phyloP scores from a whole-genome alignment of 176 grass and related monocot species.

The Oryza nivara region DNA sequence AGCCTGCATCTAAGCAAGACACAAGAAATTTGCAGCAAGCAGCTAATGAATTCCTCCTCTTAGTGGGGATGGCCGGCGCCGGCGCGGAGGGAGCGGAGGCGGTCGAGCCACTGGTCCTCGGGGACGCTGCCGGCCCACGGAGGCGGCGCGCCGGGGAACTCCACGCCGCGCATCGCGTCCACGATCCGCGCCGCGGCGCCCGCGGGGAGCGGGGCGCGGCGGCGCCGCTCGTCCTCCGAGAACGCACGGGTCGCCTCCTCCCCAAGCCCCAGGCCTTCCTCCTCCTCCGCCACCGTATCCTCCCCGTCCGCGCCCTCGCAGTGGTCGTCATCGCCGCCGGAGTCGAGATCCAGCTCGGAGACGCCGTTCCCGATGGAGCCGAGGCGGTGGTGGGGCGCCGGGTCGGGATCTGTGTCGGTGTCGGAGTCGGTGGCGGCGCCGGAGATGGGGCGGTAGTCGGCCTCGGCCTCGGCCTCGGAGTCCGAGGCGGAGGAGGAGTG shows the following conservation, averaged over 20 bases:
- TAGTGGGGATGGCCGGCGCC: conserved; percentile 26
- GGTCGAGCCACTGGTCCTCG: conserved; percentile 67
- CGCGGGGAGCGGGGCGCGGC: conserved; percentile 50
- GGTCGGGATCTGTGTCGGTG: conserved; percentile 37
- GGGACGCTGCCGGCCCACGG: conserved; percentile 59
- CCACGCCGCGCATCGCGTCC: conserved; percentile 70
- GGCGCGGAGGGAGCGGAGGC: conserved; percentile 46
- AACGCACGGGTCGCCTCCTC: conserved; percentile 47
- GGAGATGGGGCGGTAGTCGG: conserved; percentile 32
- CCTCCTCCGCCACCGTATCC: conserved; percentile 29
- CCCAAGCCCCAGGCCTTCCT: conserved; percentile 17
- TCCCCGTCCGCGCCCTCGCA: neutral
- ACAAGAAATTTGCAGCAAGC: neutral
- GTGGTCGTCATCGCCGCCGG: neutral
- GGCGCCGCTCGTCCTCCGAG: conserved; percentile 57
- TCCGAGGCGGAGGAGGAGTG: conserved; percentile 46
- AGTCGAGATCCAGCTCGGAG: conserved; percentile 44
- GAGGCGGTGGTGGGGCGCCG: conserved; percentile 41
- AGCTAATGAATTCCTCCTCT: neutral
- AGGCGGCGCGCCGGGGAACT: conserved; percentile 64
- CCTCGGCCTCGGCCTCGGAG: conserved; percentile 23
- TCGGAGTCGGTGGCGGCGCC: conserved; percentile 40
- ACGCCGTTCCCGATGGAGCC: conserved; percentile 38
- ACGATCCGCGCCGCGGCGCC: conserved; percentile 61
- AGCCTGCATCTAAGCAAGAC: neutral